These are phyloP conservation scores for Cephaloascus fragrans DNA, from an alignment of 805 yeast species.

Conservation along the genomic window DNA sequence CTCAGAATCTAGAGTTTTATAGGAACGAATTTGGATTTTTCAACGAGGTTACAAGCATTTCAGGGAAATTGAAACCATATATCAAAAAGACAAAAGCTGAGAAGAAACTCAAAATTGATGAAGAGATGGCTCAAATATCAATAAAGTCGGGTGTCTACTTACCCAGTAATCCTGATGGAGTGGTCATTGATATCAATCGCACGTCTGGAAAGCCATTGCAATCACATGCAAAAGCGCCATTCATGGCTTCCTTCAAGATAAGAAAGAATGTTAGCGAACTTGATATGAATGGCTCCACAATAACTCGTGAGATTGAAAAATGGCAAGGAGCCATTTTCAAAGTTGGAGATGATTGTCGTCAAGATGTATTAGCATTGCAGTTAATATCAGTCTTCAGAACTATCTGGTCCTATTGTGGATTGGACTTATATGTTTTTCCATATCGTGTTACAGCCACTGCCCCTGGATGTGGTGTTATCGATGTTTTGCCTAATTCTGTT, in stretches of 20 bases:
- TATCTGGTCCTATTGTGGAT: conserved; percentile 80
- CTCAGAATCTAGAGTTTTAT: conserved; percentile 57
- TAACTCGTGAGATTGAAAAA: conserved; percentile 39
- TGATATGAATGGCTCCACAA: conserved; percentile 23
- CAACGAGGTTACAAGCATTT: conserved; percentile 82
- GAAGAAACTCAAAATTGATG: conserved; percentile 91
- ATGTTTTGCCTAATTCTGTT: conserved; percentile 89
- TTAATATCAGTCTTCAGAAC: conserved; percentile 84
- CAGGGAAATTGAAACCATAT: conserved; percentile 91
- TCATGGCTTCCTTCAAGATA: conserved; percentile 91
- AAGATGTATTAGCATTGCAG: conserved; percentile 90
- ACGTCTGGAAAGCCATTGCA: conserved; percentile 91
- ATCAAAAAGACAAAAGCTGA: conserved; percentile 93
- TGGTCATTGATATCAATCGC: conserved; percentile 84
- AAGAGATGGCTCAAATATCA: conserved; percentile 75
- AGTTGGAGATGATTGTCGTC: conserved; percentile 98
- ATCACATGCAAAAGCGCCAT: conserved; percentile 98
- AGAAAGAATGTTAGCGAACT: conserved; percentile 41
- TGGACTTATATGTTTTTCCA: conserved; percentile 88
- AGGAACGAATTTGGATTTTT: conserved; percentile 82
- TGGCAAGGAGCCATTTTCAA: conserved; percentile 97
- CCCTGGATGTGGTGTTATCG: conserved; percentile 98
- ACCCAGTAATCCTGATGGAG: conserved; percentile 95
- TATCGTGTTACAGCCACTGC: conserved; percentile 96
- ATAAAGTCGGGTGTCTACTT: conserved; percentile 80